Evolutionary conservation across 768 basidiomycete species (phyloP).

Genomic region (Agaricus bisporus): DNA sequence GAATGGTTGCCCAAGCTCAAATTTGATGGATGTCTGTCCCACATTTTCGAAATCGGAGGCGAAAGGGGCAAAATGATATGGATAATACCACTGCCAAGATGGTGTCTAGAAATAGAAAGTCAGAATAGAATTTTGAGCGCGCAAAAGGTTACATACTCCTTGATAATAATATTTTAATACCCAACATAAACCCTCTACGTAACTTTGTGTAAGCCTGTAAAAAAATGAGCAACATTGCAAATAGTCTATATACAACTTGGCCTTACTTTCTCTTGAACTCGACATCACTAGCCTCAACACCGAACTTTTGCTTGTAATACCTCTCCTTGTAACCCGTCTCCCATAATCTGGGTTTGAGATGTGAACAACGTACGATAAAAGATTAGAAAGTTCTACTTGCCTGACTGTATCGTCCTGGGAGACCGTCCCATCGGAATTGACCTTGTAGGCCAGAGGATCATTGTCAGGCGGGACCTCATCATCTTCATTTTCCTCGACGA

Average conservation of each 20-base stretch:
- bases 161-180: constrained; percentile 98
- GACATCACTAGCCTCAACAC: constrained; percentile 59
- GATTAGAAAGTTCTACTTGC: constrained; percentile 40
- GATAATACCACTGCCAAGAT: constrained; percentile 99
- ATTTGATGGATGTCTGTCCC: constrained; percentile 70
- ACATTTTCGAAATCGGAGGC: constrained; percentile 89
- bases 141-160: constrained; percentile 54
- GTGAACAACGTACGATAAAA: constrained; percentile 4
- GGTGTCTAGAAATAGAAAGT: constrained; percentile 51
- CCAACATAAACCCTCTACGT: constrained; percentile 94
- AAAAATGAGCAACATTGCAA: not conserved
- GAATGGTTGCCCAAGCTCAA: constrained; percentile 82
- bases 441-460: constrained; percentile 52
- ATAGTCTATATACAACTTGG: not conserved
- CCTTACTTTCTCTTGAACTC: constrained; percentile 70
- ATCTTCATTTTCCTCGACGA: constrained; percentile 48
- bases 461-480: constrained; percentile 32
- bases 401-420: constrained; percentile 91
- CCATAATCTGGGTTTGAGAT: constrained; percentile 60
- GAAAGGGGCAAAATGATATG: constrained; percentile 97
- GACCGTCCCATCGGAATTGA: constrained; percentile 88
- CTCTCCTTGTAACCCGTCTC: constrained; percentile 94
- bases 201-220: constrained; percentile 68
- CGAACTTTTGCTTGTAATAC: constrained; percentile 94
- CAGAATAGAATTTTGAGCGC: constrained; percentile 10